phyloP scores from a whole-genome alignment of 2,329 filamentous ascomycete genomes.

The Ascocoryne sarcoides region DNA sequence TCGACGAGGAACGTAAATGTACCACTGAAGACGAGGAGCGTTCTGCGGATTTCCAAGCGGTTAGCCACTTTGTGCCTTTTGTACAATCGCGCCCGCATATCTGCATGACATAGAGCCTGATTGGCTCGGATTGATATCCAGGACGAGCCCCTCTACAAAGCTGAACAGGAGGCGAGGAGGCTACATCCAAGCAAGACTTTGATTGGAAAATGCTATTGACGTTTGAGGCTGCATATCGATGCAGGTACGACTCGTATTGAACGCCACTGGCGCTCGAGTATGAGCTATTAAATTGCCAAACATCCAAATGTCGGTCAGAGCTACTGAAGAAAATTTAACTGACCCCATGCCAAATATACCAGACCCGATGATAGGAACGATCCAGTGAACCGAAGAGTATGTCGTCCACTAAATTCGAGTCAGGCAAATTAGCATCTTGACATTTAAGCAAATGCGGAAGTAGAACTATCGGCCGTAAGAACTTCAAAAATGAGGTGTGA shows the following conservation, averaged over 20 bases:
- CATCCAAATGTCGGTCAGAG: background rate
- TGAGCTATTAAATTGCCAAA: slow-evolving; percentile 4
- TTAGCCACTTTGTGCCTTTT: slow-evolving; percentile 20
- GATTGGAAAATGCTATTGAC: background rate
- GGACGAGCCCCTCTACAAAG: background rate
- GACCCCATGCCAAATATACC: slow-evolving; percentile 63
- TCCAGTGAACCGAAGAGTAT: slow-evolving; percentile 66
- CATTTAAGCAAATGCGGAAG: background rate
- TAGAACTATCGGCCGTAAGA: background rate
- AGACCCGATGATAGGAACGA: slow-evolving; percentile 65
- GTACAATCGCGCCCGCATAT: slow-evolving; percentile 17
- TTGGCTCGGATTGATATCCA: background rate
- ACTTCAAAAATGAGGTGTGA: too few species aligned
- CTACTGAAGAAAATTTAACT: slow-evolving; percentile 31
- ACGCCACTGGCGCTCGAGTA: slow-evolving; percentile 15
- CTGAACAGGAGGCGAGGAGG: background rate
- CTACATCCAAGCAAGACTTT: background rate
- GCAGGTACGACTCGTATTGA: slow-evolving; percentile 21
- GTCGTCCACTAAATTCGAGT: slow-evolving; percentile 59
- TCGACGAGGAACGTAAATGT: slow-evolving; percentile 79
- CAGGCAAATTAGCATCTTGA: background rate
- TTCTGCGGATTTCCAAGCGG: slow-evolving; percentile 38
- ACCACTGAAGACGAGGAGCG: slow-evolving; percentile 70
- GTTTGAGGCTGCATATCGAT: slow-evolving; percentile 9
- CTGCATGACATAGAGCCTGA: slow-evolving; percentile 2